Percentiles rank a stretch among this genome's conserved stretches.
Evolutionary conservation across 2,329 filamentous ascomycete genomes (phyloP).

Genomic region (Diaporthe longicolla): DNA sequence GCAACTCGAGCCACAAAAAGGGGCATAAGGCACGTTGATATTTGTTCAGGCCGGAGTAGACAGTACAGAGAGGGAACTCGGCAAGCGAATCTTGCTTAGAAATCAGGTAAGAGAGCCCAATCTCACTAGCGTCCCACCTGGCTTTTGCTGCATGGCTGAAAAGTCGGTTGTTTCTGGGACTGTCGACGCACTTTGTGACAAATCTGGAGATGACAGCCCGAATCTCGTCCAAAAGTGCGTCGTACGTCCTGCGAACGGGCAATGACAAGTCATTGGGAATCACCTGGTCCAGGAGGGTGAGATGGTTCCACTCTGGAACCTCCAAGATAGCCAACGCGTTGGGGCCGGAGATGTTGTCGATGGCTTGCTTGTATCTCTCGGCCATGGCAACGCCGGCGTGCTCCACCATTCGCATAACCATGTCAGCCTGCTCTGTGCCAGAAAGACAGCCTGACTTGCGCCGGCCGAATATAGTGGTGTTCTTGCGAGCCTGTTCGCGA

Average conservation of each 20-base stretch:
- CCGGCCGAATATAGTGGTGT: slow-evolving; percentile 38
- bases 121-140: slow-evolving; percentile 47
- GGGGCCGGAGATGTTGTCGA: slow-evolving; percentile 52
- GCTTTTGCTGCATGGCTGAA: neutral
- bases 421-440: slow-evolving; percentile 36
- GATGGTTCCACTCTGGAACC: slow-evolving; percentile 54
- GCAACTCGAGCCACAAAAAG: slow-evolving; percentile 52
- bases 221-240: slow-evolving; percentile 37
- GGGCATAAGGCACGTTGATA: slow-evolving; percentile 55
- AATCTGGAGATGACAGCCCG: slow-evolving; percentile 33
- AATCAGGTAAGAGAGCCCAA: slow-evolving; percentile 56
- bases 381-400: slow-evolving; percentile 69
- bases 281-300: slow-evolving; percentile 41
- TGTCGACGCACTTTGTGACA: slow-evolving; percentile 37
- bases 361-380: slow-evolving; percentile 57
- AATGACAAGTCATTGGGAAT: slow-evolving; percentile 13
- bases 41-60: slow-evolving; percentile 49
- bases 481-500: slow-evolving; percentile 47
- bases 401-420: slow-evolving; percentile 45
- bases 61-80: slow-evolving; percentile 38
- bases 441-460: slow-evolving; percentile 34
- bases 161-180: neutral
- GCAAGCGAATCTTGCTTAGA: slow-evolving; percentile 48
- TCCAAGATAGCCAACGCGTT: slow-evolving; percentile 50
- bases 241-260: slow-evolving; percentile 33